These are phyloP conservation scores for Mortierella polycephala DNA, from an alignment of 371 early-diverging fungal species.

Conservation along the genomic window DNA sequence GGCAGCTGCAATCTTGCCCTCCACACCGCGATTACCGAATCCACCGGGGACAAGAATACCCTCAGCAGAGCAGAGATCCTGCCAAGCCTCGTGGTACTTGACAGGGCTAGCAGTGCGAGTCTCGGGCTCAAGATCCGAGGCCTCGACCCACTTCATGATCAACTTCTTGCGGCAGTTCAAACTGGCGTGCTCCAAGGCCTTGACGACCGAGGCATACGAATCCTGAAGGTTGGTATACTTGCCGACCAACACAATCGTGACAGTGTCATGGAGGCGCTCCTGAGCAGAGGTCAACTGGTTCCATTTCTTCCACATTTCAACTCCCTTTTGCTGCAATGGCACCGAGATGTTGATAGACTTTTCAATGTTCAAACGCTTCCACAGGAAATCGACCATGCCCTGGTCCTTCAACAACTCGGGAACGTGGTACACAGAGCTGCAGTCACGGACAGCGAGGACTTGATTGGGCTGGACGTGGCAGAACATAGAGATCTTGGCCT, in stretches of 20 bases:
- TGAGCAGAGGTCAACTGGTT: constrained; percentile 79
- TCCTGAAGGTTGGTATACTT: constrained; percentile 97
- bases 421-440: constrained; percentile 96
- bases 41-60: constrained; percentile 99
- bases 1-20: constrained; percentile 97
- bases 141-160: constrained; percentile 95
- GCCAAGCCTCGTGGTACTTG: constrained; percentile 96
- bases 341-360: constrained; percentile 60
- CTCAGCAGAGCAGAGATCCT: constrained; percentile 84
- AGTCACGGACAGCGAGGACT: constrained; percentile 94
- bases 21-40: constrained; percentile 97
- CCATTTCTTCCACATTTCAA: constrained; percentile 84
- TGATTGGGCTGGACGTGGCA: constrained; percentile 95
- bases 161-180: constrained; percentile 87
- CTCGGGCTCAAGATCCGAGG: constrained; percentile 86
- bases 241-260: constrained; percentile 96
- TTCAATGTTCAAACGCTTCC: constrained; percentile 83
- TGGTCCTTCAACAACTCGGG: constrained; percentile 91
- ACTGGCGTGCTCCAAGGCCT: constrained; percentile 95
- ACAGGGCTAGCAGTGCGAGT: constrained; percentile 79
- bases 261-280: constrained; percentile 85
- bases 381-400: constrained; percentile 85
- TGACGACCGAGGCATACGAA: constrained; percentile 97
- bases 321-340: constrained; percentile 67
- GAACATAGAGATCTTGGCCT: constrained; percentile 97